Conservation (phyloP, 2,329 filamentous ascomycete species). For the Periconia sp. region DNA sequence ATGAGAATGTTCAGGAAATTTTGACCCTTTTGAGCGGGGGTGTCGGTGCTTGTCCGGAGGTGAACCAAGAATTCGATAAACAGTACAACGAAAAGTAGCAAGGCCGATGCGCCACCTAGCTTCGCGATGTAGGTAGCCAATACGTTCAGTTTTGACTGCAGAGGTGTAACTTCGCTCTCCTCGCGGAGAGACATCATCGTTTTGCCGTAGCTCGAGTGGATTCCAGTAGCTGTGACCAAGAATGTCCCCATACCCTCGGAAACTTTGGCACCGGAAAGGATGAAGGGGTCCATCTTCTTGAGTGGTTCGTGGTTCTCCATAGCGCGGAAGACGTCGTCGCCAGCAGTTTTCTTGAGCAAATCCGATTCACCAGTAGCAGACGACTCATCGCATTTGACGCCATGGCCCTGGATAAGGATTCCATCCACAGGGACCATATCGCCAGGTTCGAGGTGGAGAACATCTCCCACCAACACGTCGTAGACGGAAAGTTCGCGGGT, state of each 20-base stretch:
- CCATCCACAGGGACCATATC: constrained; percentile 75
- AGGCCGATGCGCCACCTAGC: constrained; percentile 75
- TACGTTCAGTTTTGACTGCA: constrained; percentile 78
- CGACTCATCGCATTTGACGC: constrained; percentile 75
- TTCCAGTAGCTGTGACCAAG: constrained; percentile 75
- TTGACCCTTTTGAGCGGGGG: constrained; percentile 77
- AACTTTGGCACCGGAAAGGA: constrained; percentile 84
- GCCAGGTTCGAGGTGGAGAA: constrained; percentile 75
- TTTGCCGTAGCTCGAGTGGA: constrained; percentile 77
- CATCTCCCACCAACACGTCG: constrained; percentile 75
- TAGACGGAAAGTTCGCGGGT: constrained; percentile 72
- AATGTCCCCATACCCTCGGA: constrained; percentile 78
- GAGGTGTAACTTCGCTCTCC: constrained; percentile 76
- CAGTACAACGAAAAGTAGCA: constrained; percentile 82
- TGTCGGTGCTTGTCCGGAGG: constrained; percentile 60
- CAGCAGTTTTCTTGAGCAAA: constrained; percentile 70
- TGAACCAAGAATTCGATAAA: constrained; percentile 83
- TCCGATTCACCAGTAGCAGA: constrained; percentile 79
- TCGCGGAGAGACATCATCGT: constrained; percentile 80
- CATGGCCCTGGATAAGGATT: constrained; percentile 71
- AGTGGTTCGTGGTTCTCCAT: constrained; percentile 67
- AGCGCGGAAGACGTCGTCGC: constrained; percentile 68
- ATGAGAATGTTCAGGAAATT: constrained; percentile 69
- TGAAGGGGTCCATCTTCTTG: constrained; percentile 78
- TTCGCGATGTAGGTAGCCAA: constrained; percentile 83